Conservation (phyloP, 441 rosid genomes). For the Pelargonium australe region DNA sequence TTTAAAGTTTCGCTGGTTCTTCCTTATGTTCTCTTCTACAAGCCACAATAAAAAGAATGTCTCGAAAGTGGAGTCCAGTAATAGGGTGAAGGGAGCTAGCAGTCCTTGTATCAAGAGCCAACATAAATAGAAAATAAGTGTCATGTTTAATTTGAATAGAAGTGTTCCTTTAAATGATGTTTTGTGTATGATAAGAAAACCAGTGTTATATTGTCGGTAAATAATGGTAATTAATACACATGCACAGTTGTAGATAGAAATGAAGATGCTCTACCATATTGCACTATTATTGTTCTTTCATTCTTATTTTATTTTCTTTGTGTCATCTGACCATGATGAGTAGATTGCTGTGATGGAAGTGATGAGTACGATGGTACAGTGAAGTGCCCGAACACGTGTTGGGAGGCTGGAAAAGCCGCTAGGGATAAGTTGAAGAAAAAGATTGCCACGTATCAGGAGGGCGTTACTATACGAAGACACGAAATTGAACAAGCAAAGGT, state of each 20-base stretch:
- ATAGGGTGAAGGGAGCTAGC: neutral
- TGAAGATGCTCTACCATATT: neutral
- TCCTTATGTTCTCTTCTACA: neutral
- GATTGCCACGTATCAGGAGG: slow-evolving; percentile 61
- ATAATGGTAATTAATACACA: no score
- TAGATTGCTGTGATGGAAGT: slow-evolving; percentile 97
- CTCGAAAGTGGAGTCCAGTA: neutral
- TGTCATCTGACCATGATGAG: slow-evolving; percentile 5
- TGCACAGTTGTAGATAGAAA: no score
- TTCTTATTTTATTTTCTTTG: slow-evolving; percentile 13
- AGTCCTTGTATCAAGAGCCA: no score
- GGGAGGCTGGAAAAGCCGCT: slow-evolving; percentile 95
- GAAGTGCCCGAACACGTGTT: slow-evolving; percentile 71
- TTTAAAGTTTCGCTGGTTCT: neutral
- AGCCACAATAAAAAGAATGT: neutral
- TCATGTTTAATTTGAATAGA: no score
- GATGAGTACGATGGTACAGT: slow-evolving; percentile 83
- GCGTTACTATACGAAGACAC: slow-evolving; percentile 44
- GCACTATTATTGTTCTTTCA: neutral
- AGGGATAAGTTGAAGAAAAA: slow-evolving; percentile 63
- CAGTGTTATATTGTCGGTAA: no score
- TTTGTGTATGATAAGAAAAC: no score
- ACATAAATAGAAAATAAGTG: no score
- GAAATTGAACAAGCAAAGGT: slow-evolving; percentile 56
- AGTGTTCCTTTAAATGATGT: no score